Percentiles rank a stretch among this genome's conserved stretches.
phyloP scores from a whole-genome alignment of 306 rosid genomes.

The Sechiopsis laciniata region DNA sequence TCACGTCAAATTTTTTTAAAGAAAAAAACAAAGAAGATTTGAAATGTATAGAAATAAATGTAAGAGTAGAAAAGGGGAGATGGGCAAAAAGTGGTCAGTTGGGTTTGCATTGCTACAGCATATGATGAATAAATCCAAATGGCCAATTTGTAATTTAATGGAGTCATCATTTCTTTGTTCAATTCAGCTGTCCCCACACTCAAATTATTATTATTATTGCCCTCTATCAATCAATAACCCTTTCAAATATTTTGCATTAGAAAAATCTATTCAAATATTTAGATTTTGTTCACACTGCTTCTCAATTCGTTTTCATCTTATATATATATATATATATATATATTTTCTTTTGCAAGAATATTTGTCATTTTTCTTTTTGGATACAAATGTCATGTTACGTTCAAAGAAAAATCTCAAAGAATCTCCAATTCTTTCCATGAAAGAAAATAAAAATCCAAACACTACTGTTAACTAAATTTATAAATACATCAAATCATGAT shows the following conservation, averaged over 20 bases:
- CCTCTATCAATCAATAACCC: background rate
- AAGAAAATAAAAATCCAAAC: background rate
- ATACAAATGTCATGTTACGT: background rate
- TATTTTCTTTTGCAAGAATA: background rate
- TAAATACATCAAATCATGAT: background rate
- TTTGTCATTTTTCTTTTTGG: conserved; percentile 11
- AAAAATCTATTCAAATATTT: background rate
- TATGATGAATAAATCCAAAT: background rate
- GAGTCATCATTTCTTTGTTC: background rate
- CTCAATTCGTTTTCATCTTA: background rate
- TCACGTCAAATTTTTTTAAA: background rate
- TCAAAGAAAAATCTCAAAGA: background rate
- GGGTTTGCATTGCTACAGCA: background rate
- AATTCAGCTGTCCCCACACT: conserved; percentile 9
- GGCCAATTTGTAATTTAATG: background rate
- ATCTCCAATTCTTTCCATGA: background rate
- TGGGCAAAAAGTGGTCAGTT: background rate
- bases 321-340: background rate
- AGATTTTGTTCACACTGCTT: background rate
- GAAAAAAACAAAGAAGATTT: background rate
- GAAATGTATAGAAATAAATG: conserved; percentile 5
- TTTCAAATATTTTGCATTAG: too few relatives aligned
- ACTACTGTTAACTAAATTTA: background rate
- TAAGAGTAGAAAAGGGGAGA: background rate
- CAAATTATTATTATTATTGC: background rate